Percentiles rank a stretch among this genome's conserved stretches.
These are phyloP conservation scores for Aspergillus alliaceus DNA, from an alignment of 2,329 filamentous ascomycete species.

Conservation along the genomic window DNA sequence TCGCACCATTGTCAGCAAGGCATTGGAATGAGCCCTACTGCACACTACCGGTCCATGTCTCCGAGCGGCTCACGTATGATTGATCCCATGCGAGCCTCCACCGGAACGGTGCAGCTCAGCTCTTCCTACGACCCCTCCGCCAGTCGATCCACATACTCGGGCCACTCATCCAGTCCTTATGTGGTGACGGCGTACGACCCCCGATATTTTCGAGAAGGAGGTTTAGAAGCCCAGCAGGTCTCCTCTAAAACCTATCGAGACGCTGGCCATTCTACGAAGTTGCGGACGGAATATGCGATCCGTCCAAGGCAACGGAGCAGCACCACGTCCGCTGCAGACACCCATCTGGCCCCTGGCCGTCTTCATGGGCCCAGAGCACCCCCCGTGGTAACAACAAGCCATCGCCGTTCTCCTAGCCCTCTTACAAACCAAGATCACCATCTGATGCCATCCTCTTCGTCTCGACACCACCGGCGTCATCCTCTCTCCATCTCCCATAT, in stretches of 20 bases:
- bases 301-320: conserved; percentile 38
- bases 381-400: conserved; percentile 29
- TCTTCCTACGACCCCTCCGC: conserved; percentile 35
- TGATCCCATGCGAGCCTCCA: conserved; percentile 43
- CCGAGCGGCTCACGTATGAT: conserved; percentile 32
- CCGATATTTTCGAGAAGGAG: conserved; percentile 23
- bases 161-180: conserved; percentile 35
- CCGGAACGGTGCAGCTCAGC: conserved; percentile 37
- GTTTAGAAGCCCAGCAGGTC: conserved; percentile 35
- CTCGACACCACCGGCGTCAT: conserved; percentile 28
- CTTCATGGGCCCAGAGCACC: conserved; percentile 29
- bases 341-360: conserved; percentile 25
- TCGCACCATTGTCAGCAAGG: conserved; percentile 8
- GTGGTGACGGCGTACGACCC: conserved; percentile 27
- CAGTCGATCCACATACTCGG: conserved; percentile 29
- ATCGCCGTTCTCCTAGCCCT: conserved; percentile 35
- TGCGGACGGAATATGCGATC: conserved; percentile 39
- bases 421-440: conserved; percentile 35
- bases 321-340: conserved; percentile 31
- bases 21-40: conserved; percentile 29
- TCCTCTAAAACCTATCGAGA: conserved; percentile 34
- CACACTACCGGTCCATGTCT: conserved; percentile 36
- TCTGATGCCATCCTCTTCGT: conserved; percentile 31
- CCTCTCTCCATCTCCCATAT: conserved; percentile 28
- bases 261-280: conserved; percentile 30